Evolutionary conservation across 257 asterid species (phyloP).

Genomic region (Verbena officinalis): DNA sequence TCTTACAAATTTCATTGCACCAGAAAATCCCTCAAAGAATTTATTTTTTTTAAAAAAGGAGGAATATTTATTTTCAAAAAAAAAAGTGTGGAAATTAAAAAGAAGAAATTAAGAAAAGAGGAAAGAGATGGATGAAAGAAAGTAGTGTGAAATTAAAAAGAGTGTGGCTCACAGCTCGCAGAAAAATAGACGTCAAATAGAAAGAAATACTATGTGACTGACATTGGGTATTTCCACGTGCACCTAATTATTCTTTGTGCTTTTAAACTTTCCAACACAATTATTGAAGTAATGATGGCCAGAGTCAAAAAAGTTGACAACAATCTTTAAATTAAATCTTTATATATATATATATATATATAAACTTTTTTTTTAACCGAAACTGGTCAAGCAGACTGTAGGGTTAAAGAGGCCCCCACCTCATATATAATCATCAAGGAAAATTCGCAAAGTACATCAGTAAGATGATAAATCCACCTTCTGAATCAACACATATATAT

Average conservation of each 20-base stretch:
- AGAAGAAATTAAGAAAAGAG: slow-evolving; percentile 3
- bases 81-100: too few species aligned
- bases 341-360: background rate
- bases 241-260: slow-evolving; percentile 38
- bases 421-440: too few species aligned
- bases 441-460: too few species aligned
- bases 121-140: slow-evolving; percentile 22
- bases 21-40: slow-evolving; percentile 16
- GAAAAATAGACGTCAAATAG: slow-evolving; percentile 30
- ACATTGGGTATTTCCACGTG: slow-evolving; percentile 49
- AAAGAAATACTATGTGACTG: slow-evolving; percentile 40
- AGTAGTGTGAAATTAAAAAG: slow-evolving; percentile 33
- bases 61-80: too few species aligned
- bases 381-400: too few species aligned
- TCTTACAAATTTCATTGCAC: slow-evolving; percentile 29
- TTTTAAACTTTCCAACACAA: slow-evolving; percentile 48
- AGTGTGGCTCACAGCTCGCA: slow-evolving; percentile 27
- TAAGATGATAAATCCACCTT: too few species aligned
- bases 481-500: too few species aligned
- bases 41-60: too few species aligned
- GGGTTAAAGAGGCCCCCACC: too few species aligned
- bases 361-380: too few species aligned
- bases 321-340: slow-evolving; percentile 16
- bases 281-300: slow-evolving; percentile 58
- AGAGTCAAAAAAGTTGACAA: slow-evolving; percentile 42